These are phyloP conservation scores for Kwoniella bestiolae DNA, from an alignment of 768 basidiomycete species.

Conservation along the genomic window DNA sequence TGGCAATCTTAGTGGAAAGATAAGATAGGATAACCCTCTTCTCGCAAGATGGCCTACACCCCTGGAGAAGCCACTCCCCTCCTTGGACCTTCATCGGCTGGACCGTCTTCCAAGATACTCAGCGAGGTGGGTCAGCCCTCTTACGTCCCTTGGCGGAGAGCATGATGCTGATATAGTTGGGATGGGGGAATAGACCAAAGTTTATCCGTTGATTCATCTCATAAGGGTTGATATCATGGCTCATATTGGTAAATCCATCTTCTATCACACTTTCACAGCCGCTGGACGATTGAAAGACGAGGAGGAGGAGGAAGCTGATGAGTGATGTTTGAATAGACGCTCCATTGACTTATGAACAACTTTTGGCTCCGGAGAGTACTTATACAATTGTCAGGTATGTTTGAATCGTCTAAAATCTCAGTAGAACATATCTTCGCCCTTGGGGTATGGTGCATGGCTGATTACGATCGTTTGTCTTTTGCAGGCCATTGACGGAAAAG, in stretches of 20 bases:
- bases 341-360: constrained; percentile 78
- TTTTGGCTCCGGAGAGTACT: constrained; percentile 82
- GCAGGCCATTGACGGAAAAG: constrained; percentile 81
- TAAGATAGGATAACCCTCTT: neutral
- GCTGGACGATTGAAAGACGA: no score
- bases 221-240: constrained; percentile 62
- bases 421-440: neutral
- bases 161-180: neutral
- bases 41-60: constrained; percentile 21
- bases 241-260: constrained; percentile 56
- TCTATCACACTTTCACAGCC: neutral
- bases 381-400: constrained; percentile 74
- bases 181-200: constrained; percentile 60
- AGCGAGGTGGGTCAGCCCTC: constrained; percentile 44
- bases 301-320: neutral
- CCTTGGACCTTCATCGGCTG: constrained; percentile 32
- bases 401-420: neutral
- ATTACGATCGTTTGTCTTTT: neutral
- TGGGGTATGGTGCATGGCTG: neutral
- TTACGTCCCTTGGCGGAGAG: neutral
- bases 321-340: constrained; percentile 65
- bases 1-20: neutral
- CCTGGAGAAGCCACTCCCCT: constrained; percentile 47
- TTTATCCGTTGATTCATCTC: constrained; percentile 81
- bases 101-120: constrained; percentile 38